Evolutionary conservation across 768 basidiomycete genomes (phyloP), one percentile per base, ranked within the genome.

Genomic region (Pulveroboletus ravenelii): DNA sequence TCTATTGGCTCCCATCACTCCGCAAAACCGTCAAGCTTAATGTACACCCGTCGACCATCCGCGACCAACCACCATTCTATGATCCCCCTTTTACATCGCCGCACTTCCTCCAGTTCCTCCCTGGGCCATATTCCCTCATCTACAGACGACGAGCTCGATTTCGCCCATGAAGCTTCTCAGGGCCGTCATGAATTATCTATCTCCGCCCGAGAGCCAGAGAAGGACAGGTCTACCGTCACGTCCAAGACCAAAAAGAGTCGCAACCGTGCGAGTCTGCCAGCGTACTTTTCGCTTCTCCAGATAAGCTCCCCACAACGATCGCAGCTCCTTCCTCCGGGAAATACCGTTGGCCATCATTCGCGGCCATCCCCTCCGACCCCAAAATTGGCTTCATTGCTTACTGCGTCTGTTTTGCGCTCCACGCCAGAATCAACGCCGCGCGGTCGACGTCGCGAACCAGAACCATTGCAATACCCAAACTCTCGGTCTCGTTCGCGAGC

Each of bases 201-300:
- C 48, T 57, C 57, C 18, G 55, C 54, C 17, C 59, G 52, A 45
- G 62, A 60, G 43, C 45, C 50, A 34, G 61, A 64, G 36, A 59
- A 54, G 51, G 51, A 65, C 56, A 61, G 50, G 31, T 61, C 60
- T 15, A 64, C 66, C 37, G 55, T 70, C 53, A 65, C 67, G 14
- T 66, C 59, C 54, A 71, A 55, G 76, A 71, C 73, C 49, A 80
- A 73, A 69, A 75, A 73, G 51, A 73, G 68, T 58, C 82, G 80
- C 59, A 85, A 82, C 65, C 84, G 87, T 64, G 81, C 82, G 40
- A 85, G 82, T 63, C 77, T 89, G 27, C 87, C 87, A 18, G 79
- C 84, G 17, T 87, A 81, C 67, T 89, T 89, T 65, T 87, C 85
- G 41, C 74, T 87, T 51, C 75, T 89, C 35, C 79, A 82, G 62